phyloP scores from a whole-genome alignment of 805 yeast species.

The Barnettozyma sucrosica region DNA sequence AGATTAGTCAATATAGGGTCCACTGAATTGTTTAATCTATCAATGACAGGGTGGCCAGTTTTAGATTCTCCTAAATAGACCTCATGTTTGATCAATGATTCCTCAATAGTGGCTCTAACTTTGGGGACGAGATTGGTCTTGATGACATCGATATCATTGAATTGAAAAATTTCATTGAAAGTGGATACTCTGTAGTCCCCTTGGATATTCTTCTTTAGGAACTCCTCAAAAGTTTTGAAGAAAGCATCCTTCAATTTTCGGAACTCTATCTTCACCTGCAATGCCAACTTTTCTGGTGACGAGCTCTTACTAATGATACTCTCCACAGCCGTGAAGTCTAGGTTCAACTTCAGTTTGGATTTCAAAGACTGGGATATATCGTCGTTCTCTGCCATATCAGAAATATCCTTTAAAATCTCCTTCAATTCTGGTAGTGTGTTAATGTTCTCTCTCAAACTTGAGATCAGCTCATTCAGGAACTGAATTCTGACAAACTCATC shows the following conservation, averaged over 20 bases:
- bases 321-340: conserved; percentile 1
- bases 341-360: conserved; percentile 11
- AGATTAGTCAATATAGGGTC: conserved; percentile 54
- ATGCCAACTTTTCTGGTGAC: conserved; percentile 6
- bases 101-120: conserved; percentile 35
- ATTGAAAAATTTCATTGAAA: conserved; percentile 38
- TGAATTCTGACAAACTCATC: conserved; percentile 22
- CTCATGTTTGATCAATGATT: conserved; percentile 38
- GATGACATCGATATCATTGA: conserved; percentile 27
- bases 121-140: conserved; percentile 38
- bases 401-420: conserved; percentile 10
- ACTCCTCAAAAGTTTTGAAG: conserved; percentile 13
- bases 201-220: conserved; percentile 12
- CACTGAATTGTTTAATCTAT: conserved; percentile 30
- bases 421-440: conserved; percentile 6
- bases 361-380: conserved; percentile 13
- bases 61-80: conserved; percentile 19
- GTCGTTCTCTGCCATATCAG: conserved; percentile 5
- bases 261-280: conserved; percentile 21
- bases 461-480: conserved; percentile 21
- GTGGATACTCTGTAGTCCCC: conserved; percentile 20
- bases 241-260: conserved; percentile 17
- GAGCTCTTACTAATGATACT: not conserved
- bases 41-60: conserved; percentile 16
- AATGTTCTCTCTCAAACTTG: conserved; percentile 12